Conservation (phyloP, 176 grass and related monocot species). For the Aegilops tauschii region DNA sequence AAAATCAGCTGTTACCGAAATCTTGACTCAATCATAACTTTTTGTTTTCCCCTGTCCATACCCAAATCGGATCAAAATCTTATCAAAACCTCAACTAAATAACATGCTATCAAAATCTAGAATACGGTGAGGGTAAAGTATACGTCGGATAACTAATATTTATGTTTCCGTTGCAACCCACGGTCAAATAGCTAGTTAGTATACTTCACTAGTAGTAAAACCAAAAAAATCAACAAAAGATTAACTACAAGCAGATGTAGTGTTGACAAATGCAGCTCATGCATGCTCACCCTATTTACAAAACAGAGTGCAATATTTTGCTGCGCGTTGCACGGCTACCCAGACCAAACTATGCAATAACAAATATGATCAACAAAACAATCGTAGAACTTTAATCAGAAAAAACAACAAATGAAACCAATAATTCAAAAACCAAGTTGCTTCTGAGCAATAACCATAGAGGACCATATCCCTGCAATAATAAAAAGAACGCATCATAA, state of each 20-base stretch:
- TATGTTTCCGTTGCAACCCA: too few species aligned
- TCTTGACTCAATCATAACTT: too few species aligned
- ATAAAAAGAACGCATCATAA: not conserved
- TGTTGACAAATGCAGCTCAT: not conserved
- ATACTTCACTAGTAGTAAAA: too few species aligned
- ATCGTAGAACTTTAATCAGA: not conserved
- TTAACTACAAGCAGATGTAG: not conserved
- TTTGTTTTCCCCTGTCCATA: too few species aligned
- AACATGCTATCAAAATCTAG: too few species aligned
- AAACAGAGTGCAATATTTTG: not conserved
- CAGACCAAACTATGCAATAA: not conserved
- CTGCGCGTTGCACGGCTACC: not conserved
- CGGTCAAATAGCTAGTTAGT: too few species aligned
- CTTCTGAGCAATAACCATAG: not conserved
- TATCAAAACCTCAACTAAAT: too few species aligned
- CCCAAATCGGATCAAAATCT: too few species aligned
- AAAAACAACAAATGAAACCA: not conserved
- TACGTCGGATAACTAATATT: too few species aligned
- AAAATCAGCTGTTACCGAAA: too few species aligned
- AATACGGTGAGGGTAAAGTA: too few species aligned
- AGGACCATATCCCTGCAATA: not conserved
- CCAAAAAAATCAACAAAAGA: too few species aligned
- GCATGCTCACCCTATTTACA: not conserved
- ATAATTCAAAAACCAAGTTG: not conserved
- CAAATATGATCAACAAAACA: not conserved